Evolutionary conservation across 2,329 filamentous ascomycete genomes (phyloP).

Genomic region (Ramichloridium luteum): DNA sequence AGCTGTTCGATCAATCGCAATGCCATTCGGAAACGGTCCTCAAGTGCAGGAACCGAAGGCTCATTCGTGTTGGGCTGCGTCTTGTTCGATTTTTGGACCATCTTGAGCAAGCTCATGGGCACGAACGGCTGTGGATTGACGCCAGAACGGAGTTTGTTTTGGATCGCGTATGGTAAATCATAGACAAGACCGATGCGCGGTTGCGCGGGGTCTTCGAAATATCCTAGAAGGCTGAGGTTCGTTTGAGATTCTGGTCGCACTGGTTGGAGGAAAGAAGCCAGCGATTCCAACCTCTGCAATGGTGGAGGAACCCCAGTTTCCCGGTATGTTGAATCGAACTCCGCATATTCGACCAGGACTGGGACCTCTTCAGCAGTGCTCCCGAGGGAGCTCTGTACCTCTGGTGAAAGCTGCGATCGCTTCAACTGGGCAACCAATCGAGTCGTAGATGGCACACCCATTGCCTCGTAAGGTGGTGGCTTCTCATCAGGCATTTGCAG

Average conservation of each 20-base stretch:
- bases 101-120: slow-evolving; percentile 35
- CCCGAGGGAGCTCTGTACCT: slow-evolving; percentile 24
- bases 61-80: slow-evolving; percentile 30
- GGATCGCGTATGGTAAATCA: slow-evolving; percentile 49
- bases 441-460: slow-evolving; percentile 32
- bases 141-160: slow-evolving; percentile 32
- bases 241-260: slow-evolving; percentile 23
- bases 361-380: slow-evolving; percentile 31
- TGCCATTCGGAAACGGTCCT: slow-evolving; percentile 65
- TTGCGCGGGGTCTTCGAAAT: slow-evolving; percentile 63
- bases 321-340: slow-evolving; percentile 36
- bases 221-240: slow-evolving; percentile 49
- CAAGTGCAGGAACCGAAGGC: slow-evolving; percentile 47
- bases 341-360: slow-evolving; percentile 59
- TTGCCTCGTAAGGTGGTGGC: slow-evolving; percentile 37
- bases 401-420: slow-evolving; percentile 17
- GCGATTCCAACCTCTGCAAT: slow-evolving; percentile 32
- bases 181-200: slow-evolving; percentile 61
- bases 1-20: slow-evolving; percentile 60
- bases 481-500: slow-evolving; percentile 35
- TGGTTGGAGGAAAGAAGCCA: slow-evolving; percentile 23
- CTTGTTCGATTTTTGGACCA: slow-evolving; percentile 36
- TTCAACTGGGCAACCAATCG: slow-evolving; percentile 34
- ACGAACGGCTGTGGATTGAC: slow-evolving; percentile 16
- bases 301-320: slow-evolving; percentile 36